Percentiles rank a stretch among this genome's conserved stretches.
These are phyloP conservation scores for Nakazawaea ernobii DNA, from an alignment of 805 yeast genomes.

Conservation along the genomic window DNA sequence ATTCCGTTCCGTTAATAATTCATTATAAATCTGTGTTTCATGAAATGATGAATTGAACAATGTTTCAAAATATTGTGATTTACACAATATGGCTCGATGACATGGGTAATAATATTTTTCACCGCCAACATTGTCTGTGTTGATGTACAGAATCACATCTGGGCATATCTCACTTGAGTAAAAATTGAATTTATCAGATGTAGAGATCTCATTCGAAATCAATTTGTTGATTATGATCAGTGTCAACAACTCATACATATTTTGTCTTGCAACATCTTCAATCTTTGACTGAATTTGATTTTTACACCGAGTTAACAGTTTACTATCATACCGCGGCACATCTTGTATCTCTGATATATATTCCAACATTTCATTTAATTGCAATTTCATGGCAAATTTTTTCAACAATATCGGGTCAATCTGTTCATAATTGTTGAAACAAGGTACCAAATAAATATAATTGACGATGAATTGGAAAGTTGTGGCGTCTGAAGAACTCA, in stretches of 20 bases:
- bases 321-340: constrained; percentile 15
- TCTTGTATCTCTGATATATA: constrained; percentile 25
- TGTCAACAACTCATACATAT: constrained; percentile 26
- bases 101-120: constrained; percentile 45
- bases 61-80: constrained; percentile 60
- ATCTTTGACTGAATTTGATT: constrained; percentile 27
- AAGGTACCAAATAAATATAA: constrained; percentile 21
- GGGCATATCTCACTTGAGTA: constrained; percentile 28
- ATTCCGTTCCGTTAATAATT: constrained; percentile 14
- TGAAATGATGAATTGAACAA: constrained; percentile 51
- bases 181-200: constrained; percentile 20
- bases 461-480: constrained; percentile 27
- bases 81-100: constrained; percentile 52
- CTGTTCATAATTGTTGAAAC: constrained; percentile 27
- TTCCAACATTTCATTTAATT: constrained; percentile 30
- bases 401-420: constrained; percentile 23
- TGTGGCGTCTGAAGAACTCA: constrained; percentile 20
- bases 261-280: constrained; percentile 30
- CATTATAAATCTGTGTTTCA: constrained; percentile 21
- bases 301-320: constrained; percentile 24
- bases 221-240: constrained; percentile 19
- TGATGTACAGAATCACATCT: constrained; percentile 40
- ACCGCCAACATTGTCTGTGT: constrained; percentile 13
- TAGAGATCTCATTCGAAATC: constrained; percentile 13
- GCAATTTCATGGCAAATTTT: constrained; percentile 27